Evolutionary conservation across 1,284 basidiomycete species (phyloP).

Genomic region (Moesziomyces antarcticus): DNA sequence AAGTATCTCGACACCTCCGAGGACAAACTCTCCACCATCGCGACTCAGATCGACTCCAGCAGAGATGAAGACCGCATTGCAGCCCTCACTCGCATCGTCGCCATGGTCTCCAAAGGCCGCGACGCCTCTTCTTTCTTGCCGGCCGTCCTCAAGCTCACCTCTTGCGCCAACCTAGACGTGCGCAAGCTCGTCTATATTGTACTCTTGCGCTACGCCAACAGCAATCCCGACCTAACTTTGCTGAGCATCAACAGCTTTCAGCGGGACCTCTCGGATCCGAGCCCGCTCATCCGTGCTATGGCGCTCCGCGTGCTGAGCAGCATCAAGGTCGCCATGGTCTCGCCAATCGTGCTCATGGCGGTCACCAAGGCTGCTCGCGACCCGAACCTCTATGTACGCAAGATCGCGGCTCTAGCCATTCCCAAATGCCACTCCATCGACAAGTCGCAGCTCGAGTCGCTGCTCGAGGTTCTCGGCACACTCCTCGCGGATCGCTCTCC

Average conservation of each 20-base stretch:
- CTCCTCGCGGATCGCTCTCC: conserved; percentile 86
- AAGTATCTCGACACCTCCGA: conserved; percentile 62
- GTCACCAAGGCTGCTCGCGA: conserved; percentile 91
- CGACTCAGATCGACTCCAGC: conserved; percentile 57
- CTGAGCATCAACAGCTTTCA: conserved; percentile 99
- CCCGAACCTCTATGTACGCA: conserved; percentile 91
- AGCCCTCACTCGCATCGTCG: conserved; percentile 61
- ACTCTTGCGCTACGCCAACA: conserved; percentile 84
- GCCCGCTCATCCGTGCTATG: conserved; percentile 88
- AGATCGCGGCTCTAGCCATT: conserved; percentile 87
- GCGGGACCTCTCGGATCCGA: conserved; percentile 90
- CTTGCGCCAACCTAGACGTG: conserved; percentile 78
- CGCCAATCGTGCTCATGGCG: conserved; percentile 83
- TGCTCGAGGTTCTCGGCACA: conserved; percentile 79
- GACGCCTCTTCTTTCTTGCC: conserved; percentile 82
- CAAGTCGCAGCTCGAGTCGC: conserved; percentile 75
- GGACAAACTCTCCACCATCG: conserved; percentile 52
- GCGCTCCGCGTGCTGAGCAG: conserved; percentile 91
- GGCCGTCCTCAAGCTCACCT: conserved; percentile 64
- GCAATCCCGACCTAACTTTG: conserved; percentile 85
- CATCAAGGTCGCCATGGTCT: conserved; percentile 87
- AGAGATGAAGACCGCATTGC: conserved; percentile 59
- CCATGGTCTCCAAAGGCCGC: conserved; percentile 86
- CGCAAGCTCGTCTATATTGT: conserved; percentile 98
- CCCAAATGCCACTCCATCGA: conserved; percentile 78